A percentile compares a stretch with the other conserved stretches of the same genome.
phyloP scores from a whole-genome alignment of 495 filamentous ascomycete species.

The Podospora australis region DNA sequence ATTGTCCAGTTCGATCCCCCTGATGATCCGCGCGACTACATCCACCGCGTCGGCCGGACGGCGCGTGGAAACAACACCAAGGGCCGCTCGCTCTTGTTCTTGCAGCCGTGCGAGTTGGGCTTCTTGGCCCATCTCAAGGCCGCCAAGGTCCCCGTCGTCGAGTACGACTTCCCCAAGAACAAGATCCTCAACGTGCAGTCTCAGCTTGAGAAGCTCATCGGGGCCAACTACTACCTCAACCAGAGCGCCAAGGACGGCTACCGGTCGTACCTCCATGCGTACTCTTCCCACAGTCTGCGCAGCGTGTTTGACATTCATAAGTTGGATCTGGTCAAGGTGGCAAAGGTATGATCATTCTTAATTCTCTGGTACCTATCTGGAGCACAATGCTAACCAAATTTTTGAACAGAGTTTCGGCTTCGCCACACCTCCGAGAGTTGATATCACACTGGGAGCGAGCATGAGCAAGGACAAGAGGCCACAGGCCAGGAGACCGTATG shows the following conservation, averaged over 20 bases:
- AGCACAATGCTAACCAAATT: neutral
- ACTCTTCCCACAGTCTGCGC: conserved; percentile 82
- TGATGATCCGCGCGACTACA: conserved; percentile 87
- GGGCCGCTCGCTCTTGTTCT: conserved; percentile 80
- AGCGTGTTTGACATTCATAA: conserved; percentile 92
- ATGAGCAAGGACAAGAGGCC: conserved; percentile 83
- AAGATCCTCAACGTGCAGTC: conserved; percentile 93
- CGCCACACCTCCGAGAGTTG: conserved; percentile 77
- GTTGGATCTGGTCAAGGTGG: conserved; percentile 86
- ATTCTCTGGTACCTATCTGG: neutral
- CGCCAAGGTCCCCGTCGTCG: conserved; percentile 84
- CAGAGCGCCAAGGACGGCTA: conserved; percentile 66
- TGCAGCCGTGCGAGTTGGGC: conserved; percentile 86
- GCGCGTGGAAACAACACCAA: conserved; percentile 79
- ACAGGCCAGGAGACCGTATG: conserved; percentile 71
- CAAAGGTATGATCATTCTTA: conserved; percentile 44
- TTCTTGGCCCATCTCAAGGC: conserved; percentile 91
- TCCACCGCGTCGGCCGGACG: conserved; percentile 94
- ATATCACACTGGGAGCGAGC: conserved; percentile 80
- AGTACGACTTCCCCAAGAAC: conserved; percentile 89
- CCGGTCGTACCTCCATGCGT: conserved; percentile 86
- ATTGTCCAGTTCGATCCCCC: conserved; percentile 95
- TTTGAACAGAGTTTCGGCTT: conserved; percentile 72
- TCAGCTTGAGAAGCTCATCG: conserved; percentile 89
- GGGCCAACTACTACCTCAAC: conserved; percentile 93